Evolutionary conservation across 225 moss, liverwort and hornwort species (phyloP).

Genomic region (Polytrichum commune): DNA sequence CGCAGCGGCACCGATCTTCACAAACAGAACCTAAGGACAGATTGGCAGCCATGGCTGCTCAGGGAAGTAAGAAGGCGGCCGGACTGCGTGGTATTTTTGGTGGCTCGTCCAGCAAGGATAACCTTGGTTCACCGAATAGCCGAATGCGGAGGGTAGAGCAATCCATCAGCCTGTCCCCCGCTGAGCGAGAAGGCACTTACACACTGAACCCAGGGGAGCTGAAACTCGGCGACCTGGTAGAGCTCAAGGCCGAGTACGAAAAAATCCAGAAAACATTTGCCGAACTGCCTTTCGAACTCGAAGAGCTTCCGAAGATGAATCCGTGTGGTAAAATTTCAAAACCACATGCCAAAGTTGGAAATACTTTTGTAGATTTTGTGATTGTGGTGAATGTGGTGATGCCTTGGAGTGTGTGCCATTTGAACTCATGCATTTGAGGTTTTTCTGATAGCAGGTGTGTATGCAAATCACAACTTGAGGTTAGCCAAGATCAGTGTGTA

Average conservation of each 20-base stretch:
- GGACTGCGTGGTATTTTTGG: not conserved
- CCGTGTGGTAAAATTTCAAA: slow-evolving; percentile 54
- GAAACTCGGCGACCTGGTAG: slow-evolving; percentile 26
- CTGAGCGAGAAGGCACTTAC: slow-evolving; percentile 25
- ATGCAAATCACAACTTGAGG: slow-evolving; percentile 84
- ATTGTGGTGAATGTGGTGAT: not conserved
- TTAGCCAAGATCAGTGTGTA: slow-evolving; percentile 75
- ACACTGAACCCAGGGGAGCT: slow-evolving; percentile 28
- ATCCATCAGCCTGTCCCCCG: slow-evolving; percentile 31
- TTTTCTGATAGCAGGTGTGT: slow-evolving; percentile 54
- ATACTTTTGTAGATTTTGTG: not conserved
- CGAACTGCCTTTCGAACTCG: slow-evolving; percentile 53
- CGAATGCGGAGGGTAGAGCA: slow-evolving; percentile 2
- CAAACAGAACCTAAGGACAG: slow-evolving; percentile 7
- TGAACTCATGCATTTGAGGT: not conserved
- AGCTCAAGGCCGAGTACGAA: slow-evolving; percentile 70
- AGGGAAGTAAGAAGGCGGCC: slow-evolving; percentile 1
- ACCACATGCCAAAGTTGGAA: not conserved
- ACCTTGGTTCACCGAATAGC: too few relatives aligned
- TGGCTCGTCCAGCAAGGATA: not conserved
- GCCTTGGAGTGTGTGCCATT: not conserved
- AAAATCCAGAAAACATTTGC: slow-evolving; percentile 43
- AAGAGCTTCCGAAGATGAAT: slow-evolving; percentile 70
- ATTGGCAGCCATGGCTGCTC: slow-evolving; percentile 11
- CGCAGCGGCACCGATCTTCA: not conserved